Conservation (phyloP, 2,329 filamentous ascomycete genomes). For the Fusarium hostae region DNA sequence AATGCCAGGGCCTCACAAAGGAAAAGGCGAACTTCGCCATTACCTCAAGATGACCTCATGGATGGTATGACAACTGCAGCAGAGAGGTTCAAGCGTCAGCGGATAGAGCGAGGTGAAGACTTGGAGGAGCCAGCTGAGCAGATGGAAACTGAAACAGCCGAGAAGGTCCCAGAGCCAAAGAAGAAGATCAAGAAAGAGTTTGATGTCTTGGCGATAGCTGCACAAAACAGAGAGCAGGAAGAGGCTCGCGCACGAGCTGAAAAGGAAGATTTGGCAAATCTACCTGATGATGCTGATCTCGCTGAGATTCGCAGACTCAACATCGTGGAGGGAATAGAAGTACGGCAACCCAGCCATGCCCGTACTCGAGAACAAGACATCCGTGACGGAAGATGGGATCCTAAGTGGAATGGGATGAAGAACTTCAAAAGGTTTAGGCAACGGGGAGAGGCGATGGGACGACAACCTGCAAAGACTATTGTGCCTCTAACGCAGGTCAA, state of each 20-base stretch:
- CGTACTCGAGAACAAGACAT: constrained; percentile 60
- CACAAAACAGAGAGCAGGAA: constrained; percentile 70
- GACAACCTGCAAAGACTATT: constrained; percentile 65
- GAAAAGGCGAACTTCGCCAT: constrained; percentile 59
- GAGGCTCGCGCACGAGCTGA: constrained; percentile 70
- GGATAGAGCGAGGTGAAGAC: constrained; percentile 68
- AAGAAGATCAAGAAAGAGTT: constrained; percentile 69
- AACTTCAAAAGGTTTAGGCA: constrained; percentile 92
- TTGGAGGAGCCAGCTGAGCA: constrained; percentile 49
- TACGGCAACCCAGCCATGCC: constrained; percentile 57
- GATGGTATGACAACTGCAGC: constrained; percentile 81
- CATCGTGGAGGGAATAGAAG: constrained; percentile 79
- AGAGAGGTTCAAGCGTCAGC: constrained; percentile 81
- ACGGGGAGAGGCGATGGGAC: constrained; percentile 61
- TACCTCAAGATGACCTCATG: constrained; percentile 67
- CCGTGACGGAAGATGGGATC: constrained; percentile 77
- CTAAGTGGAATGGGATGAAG: constrained; percentile 90
- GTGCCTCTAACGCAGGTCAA: constrained; percentile 78
- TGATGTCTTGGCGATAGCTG: constrained; percentile 75
- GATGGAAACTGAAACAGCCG: constrained; percentile 35
- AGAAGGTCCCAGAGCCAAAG: constrained; percentile 45
- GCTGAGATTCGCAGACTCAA: constrained; percentile 78
- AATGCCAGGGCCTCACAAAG: constrained; percentile 48
- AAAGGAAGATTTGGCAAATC: constrained; percentile 62
- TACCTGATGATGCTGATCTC: constrained; percentile 74